Conservation (phyloP, 192 early-diverging fungal species). For the Spizellomyces sp. region DNA sequence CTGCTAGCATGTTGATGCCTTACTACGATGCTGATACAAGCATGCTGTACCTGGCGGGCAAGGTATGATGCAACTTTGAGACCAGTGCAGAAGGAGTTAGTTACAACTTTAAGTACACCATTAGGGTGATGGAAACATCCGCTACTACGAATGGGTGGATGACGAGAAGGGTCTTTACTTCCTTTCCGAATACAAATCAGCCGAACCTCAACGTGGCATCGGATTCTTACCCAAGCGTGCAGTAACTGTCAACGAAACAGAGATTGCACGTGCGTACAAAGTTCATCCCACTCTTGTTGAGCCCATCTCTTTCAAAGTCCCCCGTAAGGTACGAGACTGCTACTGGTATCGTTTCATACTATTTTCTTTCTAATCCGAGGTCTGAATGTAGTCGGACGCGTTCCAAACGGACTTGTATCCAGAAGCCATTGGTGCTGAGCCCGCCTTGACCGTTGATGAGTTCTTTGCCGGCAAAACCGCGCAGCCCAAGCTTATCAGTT, state of each 20-base stretch:
- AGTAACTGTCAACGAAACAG: constrained; percentile 81
- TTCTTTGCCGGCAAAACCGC: constrained; percentile 87
- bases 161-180: constrained; percentile 78
- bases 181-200: constrained; percentile 87
- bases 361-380: background rate
- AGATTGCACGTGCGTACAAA: constrained; percentile 94
- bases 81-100: background rate
- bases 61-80: constrained; percentile 49
- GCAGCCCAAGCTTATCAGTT: constrained; percentile 72
- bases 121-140: constrained; percentile 94
- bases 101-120: background rate
- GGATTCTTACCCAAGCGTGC: constrained; percentile 92
- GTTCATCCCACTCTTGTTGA: constrained; percentile 86
- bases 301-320: constrained; percentile 96
- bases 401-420: constrained; percentile 98
- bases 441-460: constrained; percentile 87
- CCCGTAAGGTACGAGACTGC: constrained; percentile 70
- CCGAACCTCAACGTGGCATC: constrained; percentile 92
- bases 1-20: constrained; percentile 85
- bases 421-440: constrained; percentile 74
- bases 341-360: background rate
- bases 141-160: constrained; percentile 97
- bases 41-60: constrained; percentile 94
- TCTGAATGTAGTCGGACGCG: constrained; percentile 72
- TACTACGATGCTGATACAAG: constrained; percentile 90